These are phyloP conservation scores for Madurella fahalii DNA, from an alignment of 2,329 filamentous ascomycete genomes.

Conservation along the genomic window DNA sequence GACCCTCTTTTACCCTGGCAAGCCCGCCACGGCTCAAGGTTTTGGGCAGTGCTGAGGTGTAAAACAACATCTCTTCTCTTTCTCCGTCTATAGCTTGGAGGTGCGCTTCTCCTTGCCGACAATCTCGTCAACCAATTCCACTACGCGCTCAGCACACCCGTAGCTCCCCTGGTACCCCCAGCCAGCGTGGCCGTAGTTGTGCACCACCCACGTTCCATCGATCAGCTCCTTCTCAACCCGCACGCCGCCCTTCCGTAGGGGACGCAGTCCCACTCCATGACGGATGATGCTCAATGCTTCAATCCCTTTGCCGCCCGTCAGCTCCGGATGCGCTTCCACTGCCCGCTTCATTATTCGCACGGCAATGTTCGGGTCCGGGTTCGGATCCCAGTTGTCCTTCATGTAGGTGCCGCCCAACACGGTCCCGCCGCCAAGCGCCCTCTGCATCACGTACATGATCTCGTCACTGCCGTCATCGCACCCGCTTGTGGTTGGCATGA, in stretches of 20 bases:
- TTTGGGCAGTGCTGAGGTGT: not conserved
- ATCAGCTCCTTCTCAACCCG: constrained; percentile 70
- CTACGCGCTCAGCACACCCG: constrained; percentile 64
- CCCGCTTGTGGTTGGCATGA: constrained; percentile 61
- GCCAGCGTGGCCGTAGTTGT: constrained; percentile 76
- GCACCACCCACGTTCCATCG: constrained; percentile 63
- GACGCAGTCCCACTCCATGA: constrained; percentile 78
- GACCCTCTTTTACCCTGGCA: too few species aligned
- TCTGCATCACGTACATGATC: constrained; percentile 75
- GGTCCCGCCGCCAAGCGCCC: constrained; percentile 75
- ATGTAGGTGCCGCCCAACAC: constrained; percentile 84
- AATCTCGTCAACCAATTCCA: constrained; percentile 64
- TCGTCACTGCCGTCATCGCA: constrained; percentile 72
- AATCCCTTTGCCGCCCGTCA: constrained; percentile 63
- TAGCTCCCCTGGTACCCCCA: constrained; percentile 72
- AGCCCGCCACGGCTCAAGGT: too few species aligned
- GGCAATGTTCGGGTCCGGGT: constrained; percentile 75
- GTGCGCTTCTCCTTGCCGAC: constrained; percentile 28
- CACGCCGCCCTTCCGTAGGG: constrained; percentile 67
- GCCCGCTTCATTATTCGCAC: constrained; percentile 79
- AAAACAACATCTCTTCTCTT: not conserved
- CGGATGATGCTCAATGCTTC: constrained; percentile 70
- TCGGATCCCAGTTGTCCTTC: constrained; percentile 72
- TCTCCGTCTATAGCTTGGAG: constrained; percentile 17
- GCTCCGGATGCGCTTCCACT: constrained; percentile 58